Percentiles rank a stretch among this genome's conserved stretches.
These are phyloP conservation scores for Capronia americana DNA, from an alignment of 2,329 filamentous ascomycete species.

Conservation along the genomic window DNA sequence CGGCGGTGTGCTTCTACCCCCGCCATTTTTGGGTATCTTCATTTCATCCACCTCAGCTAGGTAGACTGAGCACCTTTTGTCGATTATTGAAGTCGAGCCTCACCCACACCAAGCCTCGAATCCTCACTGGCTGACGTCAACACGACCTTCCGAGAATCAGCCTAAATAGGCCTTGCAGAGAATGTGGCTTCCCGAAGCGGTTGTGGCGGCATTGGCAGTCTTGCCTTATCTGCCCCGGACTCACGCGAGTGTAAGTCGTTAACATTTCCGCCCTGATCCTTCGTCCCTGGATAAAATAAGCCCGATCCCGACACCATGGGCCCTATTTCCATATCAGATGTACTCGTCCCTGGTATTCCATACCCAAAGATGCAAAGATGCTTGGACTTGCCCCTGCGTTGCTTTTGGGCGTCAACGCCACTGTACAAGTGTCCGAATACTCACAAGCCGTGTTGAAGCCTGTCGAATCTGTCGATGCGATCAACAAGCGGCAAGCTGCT, in stretches of 20 bases:
- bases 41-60: neutral
- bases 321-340: conserved; percentile 6
- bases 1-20: conserved; percentile 3
- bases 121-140: conserved; percentile 24
- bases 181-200: conserved; percentile 34
- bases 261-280: neutral
- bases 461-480: conserved; percentile 31
- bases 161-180: conserved; percentile 21
- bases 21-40: neutral
- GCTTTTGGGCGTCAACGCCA: conserved; percentile 29
- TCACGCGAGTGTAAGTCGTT: conserved; percentile 30
- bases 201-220: conserved; percentile 30
- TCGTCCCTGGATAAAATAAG: conserved; percentile 6
- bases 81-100: conserved; percentile 6
- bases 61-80: neutral
- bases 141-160: conserved; percentile 21
- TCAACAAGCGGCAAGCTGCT: conserved; percentile 32
- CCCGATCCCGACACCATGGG: conserved; percentile 5
- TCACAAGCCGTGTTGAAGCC: conserved; percentile 34
- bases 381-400: conserved; percentile 27
- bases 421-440: conserved; percentile 27
- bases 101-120: neutral
- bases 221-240: conserved; percentile 26
- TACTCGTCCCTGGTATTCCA: neutral
- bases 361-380: conserved; percentile 18